Base-by-base conservation (phyloP, 2,329 filamentous ascomycete species). In the Cercospora zeina region DNA sequence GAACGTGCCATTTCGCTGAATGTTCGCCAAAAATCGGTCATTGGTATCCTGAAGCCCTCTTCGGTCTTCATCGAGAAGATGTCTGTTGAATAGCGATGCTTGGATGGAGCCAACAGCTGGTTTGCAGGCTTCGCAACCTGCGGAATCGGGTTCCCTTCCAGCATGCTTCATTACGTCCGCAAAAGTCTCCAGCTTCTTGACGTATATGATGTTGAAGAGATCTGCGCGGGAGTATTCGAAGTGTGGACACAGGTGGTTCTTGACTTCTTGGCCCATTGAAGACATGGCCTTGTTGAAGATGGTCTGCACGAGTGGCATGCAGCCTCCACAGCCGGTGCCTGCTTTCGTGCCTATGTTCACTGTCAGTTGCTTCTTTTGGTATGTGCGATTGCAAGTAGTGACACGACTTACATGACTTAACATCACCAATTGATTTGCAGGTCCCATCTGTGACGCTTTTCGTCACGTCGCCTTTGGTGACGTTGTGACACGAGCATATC, bases 401-500 rank as follows among this genome's bases (percentile, higher is more conserved):
- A 11, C 42, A 10, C 13, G 4, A 53, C 49, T 53, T 34, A 53
- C 91, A 96, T 1, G 89, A 85, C 76, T 96, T 96, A 72, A 96
- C 83, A 59, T 93, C 89, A 57, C 87, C 88, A 49, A 96, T 84
- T 27, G 89, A 89, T 73, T 89, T 95, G 81, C 91, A 96, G 2
- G 83, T 87, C 39, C 90, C 91, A 58, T 89, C 86, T 69, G 93
- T 93, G 73, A 93, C 85, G 1, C 80, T 80, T 4, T 83, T 83
- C 49, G 88, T 85, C 0, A 96, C 81, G 69, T 93, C 90, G 14
- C 89, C 89, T 74, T 96, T 96, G 24, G 86, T 88, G 45, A 96
- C 92, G 73, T 96, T 96, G 80, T 96, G 92, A 70, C 92, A 96
- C 1, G 91, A 95, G 76, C 92, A 96, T 64, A 96, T 89, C 73